Evolutionary conservation across 495 filamentous ascomycete species (phyloP).

Genomic region (Cenococcum geophilum): DNA sequence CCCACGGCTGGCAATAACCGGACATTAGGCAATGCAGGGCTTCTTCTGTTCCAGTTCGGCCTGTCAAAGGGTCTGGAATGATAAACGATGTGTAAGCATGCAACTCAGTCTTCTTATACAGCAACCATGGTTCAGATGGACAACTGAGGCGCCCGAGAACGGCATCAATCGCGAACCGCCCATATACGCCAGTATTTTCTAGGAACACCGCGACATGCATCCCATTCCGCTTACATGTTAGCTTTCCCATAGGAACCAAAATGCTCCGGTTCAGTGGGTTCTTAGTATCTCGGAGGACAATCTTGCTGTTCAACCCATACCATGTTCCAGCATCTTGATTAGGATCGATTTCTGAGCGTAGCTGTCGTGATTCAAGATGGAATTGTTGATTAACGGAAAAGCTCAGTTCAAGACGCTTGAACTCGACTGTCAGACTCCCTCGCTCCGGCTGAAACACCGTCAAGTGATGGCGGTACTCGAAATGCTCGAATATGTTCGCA

Average conservation of each 20-base stretch:
- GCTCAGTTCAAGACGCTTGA: constrained; percentile 30
- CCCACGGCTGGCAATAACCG: constrained; percentile 29
- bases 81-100: constrained; percentile 35
- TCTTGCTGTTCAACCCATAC: constrained; percentile 46
- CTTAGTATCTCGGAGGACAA: constrained; percentile 46
- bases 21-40: constrained; percentile 27
- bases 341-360: constrained; percentile 31
- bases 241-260: constrained; percentile 24
- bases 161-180: constrained; percentile 34
- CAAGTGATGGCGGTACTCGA: constrained; percentile 24
- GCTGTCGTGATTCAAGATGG: constrained; percentile 26
- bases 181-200: constrained; percentile 32
- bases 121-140: constrained; percentile 29
- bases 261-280: too few species aligned
- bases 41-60: constrained; percentile 33
- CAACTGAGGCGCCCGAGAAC: constrained; percentile 34
- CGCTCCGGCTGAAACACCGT: constrained; percentile 24
- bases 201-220: constrained; percentile 38
- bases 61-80: constrained; percentile 34
- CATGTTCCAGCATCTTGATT: constrained; percentile 43
- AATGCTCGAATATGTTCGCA: constrained; percentile 21
- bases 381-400: constrained; percentile 31
- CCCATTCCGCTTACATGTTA: constrained; percentile 13
- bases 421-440: constrained; percentile 20
- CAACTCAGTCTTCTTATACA: constrained; percentile 31